Evolutionary conservation across 352 stramenopile genomes (phyloP).

Genomic region (Phytophthora chlamydospora): DNA sequence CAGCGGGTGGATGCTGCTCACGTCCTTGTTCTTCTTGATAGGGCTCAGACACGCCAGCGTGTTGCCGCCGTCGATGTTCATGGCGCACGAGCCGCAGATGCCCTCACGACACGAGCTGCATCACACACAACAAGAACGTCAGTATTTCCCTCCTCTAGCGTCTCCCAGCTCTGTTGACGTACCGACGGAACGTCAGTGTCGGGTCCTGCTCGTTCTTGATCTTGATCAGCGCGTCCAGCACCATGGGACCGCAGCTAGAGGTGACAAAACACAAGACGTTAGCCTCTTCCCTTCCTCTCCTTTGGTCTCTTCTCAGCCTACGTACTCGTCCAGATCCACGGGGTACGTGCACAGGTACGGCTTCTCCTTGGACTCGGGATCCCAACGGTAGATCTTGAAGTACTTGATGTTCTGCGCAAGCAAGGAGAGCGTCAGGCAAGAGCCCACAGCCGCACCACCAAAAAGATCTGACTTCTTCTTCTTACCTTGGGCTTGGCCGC

Average conservation of each 20-base stretch:
- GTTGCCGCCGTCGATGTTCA: conserved; percentile 99
- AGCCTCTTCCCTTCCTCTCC: conserved; percentile 3
- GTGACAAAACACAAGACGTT: conserved; percentile 2
- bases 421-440: background rate
- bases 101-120: conserved; percentile 96
- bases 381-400: conserved; percentile 99
- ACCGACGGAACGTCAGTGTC: conserved; percentile 97
- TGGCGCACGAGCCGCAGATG: conserved; percentile 99
- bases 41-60: conserved; percentile 98
- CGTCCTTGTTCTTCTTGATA: conserved; percentile 94
- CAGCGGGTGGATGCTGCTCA: conserved; percentile 98
- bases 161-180: background rate
- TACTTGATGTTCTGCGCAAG: conserved; percentile 94
- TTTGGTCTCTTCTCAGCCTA: conserved; percentile 11
- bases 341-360: conserved; percentile 96
- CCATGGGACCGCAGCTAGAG: conserved; percentile 96
- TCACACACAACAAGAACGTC: conserved; percentile 7
- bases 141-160: background rate
- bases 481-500: conserved; percentile 77
- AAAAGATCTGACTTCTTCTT: conserved; percentile 10
- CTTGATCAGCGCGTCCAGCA: conserved; percentile 99
- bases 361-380: conserved; percentile 95
- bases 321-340: conserved; percentile 97
- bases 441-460: conserved; percentile 15
- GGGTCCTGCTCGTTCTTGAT: conserved; percentile 99